Percentiles rank a stretch among this genome's conserved stretches.
Conservation (phyloP, 2,329 filamentous ascomycete genomes). For the Aspergillus alliaceus region DNA sequence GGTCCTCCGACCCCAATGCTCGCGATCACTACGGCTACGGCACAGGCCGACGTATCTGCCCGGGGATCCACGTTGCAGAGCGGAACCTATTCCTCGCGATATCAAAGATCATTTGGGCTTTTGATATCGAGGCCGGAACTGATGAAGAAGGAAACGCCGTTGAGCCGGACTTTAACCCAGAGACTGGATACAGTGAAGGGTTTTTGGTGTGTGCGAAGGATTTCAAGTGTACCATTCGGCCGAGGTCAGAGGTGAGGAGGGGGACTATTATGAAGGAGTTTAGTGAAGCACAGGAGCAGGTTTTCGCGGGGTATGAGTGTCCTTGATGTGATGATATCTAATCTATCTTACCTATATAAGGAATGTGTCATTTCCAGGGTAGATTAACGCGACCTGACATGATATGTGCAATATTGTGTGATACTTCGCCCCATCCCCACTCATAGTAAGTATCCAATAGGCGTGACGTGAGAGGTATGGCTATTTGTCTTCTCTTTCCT, state of each 20-base stretch:
- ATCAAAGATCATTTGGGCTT: conserved; percentile 54
- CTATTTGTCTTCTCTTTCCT: too few species aligned
- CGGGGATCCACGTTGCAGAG: conserved; percentile 52
- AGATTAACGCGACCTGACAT: too few species aligned
- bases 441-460: too few species aligned
- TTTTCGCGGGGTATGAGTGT: not conserved
- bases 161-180: not conserved
- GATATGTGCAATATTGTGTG: too few species aligned
- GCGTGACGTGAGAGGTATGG: too few species aligned
- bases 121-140: conserved; percentile 7
- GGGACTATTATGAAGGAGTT: not conserved
- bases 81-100: conserved; percentile 51
- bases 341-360: too few species aligned
- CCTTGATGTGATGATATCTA: too few species aligned
- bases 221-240: not conserved
- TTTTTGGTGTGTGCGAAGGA: not conserved
- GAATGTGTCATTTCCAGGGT: too few species aligned
- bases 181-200: not conserved
- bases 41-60: conserved; percentile 24
- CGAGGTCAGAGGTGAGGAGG: not conserved
- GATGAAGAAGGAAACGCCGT: not conserved
- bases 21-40: conserved; percentile 40
- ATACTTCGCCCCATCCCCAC: too few species aligned
- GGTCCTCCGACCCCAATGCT: conserved; percentile 20
- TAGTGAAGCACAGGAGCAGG: not conserved